Conservation (phyloP, 1,284 basidiomycete species). For the Melampsora larici-populina region DNA sequence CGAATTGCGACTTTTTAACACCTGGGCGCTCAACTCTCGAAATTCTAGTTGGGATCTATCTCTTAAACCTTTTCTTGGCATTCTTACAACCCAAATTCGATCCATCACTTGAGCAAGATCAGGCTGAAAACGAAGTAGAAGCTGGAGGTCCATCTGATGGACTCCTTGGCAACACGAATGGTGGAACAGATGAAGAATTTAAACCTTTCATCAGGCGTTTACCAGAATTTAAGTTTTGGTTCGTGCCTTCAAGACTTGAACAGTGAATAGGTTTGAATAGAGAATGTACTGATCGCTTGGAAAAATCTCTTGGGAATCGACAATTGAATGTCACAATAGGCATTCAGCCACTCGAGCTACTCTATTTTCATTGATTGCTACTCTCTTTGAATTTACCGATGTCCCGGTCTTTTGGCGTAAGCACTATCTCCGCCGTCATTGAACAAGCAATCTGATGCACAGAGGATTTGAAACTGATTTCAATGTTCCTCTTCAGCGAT, state of each 20-base stretch:
- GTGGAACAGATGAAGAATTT: conserved; percentile 78
- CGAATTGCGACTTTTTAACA: conserved; percentile 57
- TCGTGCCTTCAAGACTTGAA: conserved; percentile 50
- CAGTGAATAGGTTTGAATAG: neutral
- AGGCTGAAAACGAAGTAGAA: conserved; percentile 90
- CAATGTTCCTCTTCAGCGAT: conserved; percentile 50
- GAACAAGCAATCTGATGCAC: too few relatives aligned
- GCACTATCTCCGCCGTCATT: neutral
- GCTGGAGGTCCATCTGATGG: conserved; percentile 67
- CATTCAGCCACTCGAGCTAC: conserved; percentile 86
- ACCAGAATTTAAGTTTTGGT: conserved; percentile 97
- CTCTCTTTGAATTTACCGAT: conserved; percentile 58
- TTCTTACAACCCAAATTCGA: conserved; percentile 94
- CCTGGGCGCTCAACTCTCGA: conserved; percentile 67
- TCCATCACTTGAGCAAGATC: conserved; percentile 86
- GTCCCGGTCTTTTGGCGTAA: conserved; percentile 41
- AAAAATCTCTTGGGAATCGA: too few relatives aligned
- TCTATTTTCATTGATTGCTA: conserved; percentile 72
- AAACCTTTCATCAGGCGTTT: conserved; percentile 91
- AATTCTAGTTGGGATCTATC: conserved; percentile 50
- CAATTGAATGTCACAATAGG: conserved; percentile 59
- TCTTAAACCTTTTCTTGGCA: conserved; percentile 66
- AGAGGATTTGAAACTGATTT: conserved; percentile 55
- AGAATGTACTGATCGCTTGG: too few relatives aligned
- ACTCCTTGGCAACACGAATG: conserved; percentile 44